Base-by-base conservation (phyloP, 31 red algal species). In the Asparagopsis taxiformis region DNA sequence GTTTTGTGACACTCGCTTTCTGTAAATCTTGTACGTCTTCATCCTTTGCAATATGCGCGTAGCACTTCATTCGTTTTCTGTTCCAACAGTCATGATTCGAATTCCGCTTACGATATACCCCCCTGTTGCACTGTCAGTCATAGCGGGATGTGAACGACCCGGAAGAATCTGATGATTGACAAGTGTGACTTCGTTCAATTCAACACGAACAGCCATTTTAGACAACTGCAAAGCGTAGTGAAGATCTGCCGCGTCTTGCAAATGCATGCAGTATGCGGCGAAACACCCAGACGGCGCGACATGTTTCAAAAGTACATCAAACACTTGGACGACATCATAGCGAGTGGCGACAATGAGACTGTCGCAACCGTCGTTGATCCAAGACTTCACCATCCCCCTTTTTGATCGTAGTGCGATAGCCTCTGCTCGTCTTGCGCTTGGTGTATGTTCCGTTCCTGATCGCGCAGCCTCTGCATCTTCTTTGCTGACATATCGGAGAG, bases 1-100 rank as follows among this genome's bases (percentile, higher is more conserved):
- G 35, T 98, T 86, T 77, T 96, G 83, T 51, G 32, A 93, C 51
- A 55, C 79, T 37, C 41, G 32, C n/a, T n/a, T n/a, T n/a, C n/a
- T n/a, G n/a, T n/a, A n/a, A n/a, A n/a, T n/a, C n/a, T n/a, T n/a
- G n/a, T 1, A 37, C 25, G 19, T 30, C 9, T 3, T 33, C 3
- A 4, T n/a, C 21, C 58, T 4, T 62, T 2, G n/a, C 1, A 31
- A 33, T 28, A 1, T 59, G 2, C 1, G 11, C 34, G 15, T 28
- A 3, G 9, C 16, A 8, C 7, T 62, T 62, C 21, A 35, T 23
- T 20, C 38, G 58, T 16, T 3, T 62, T 62, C 58, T 62, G 38
- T 49, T 66, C 35, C 49, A 5, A 63, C 39, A 16, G 59, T 34
- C 19, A 58, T 51, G 20, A 77, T 77, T 20, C 82, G 60, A 46